Evolutionary conservation across 2,329 filamentous ascomycete species (phyloP), one percentile per base, ranked within the genome.

Genomic region (Waltergamsia citrina): DNA sequence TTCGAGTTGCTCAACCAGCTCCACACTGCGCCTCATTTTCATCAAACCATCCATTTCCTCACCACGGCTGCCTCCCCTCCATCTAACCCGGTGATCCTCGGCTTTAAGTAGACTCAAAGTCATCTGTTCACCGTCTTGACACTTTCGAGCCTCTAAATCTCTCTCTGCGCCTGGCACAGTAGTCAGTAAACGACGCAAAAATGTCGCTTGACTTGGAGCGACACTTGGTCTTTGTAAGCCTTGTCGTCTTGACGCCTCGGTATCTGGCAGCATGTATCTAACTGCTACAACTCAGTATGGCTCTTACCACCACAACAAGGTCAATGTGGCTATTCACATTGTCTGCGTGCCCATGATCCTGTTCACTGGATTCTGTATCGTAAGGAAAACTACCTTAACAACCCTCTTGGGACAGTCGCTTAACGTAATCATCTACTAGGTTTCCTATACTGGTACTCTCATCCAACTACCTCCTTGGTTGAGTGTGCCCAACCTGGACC

Each of bases 241-340:
- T 35, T 38, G 14, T 24, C 16, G 17, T 33, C 21, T 26, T 8
- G 11, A 12, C 15, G 12, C 16, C 11, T n/a, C 18, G 20, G 15
- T 29, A 21, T 31, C 15, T n/a, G n/a, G n/a, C n/a, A n/a, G n/a
- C n/a, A n/a, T n/a, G n/a, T 18, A 16, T 32, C 23, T 15, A 3
- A 12, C 17, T 16, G 29, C 17, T 30, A 15, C 18, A n/a, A 14
- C 30, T 24, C 24, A 92, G 85, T 92, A 92, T 65, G 85, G 84
- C 55, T 74, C 82, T 38, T 90, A 92, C 53, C 85, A 92, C 59
- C 77, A 84, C 52, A 80, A 90, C 58, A 62, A 72, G 30, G 72
- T 83, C 59, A 92, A 92, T 54, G 62, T 88, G 39, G 69, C 67
- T 44, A 88, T 92, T 51, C 85, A 92, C 56, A 80, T 87, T 63